Evolutionary conservation across 331 rosid species (phyloP).

Genomic region (Acacia pycnantha): DNA sequence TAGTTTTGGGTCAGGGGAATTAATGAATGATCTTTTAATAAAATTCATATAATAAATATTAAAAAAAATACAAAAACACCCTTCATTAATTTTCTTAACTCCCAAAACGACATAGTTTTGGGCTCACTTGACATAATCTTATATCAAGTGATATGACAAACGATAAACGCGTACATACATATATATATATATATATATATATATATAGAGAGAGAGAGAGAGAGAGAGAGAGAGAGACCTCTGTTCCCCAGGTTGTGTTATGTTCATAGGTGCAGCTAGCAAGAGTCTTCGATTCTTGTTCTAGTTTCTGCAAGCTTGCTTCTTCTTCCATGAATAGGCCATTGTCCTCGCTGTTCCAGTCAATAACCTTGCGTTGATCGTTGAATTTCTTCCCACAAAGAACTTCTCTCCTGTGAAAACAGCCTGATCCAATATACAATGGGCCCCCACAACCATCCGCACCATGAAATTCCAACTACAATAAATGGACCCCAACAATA

Average conservation of each 20-base stretch:
- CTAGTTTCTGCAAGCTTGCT: constrained; percentile 30
- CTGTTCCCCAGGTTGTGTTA: constrained; percentile 76
- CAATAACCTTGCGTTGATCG: constrained; percentile 22
- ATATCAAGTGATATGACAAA: too few species aligned
- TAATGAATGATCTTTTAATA: too few species aligned
- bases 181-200: too few species aligned
- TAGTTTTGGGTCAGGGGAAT: too few species aligned
- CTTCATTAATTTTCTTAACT: too few species aligned
- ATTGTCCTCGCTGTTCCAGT: constrained; percentile 27
- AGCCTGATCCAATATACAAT: constrained; percentile 60
- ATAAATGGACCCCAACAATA: too few species aligned
- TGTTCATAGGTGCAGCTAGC: constrained; percentile 67
- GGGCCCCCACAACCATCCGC: constrained; percentile 72
- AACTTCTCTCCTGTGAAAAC: constrained; percentile 72
- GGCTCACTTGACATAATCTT: too few species aligned
- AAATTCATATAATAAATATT: too few species aligned
- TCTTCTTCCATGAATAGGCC: not conserved
- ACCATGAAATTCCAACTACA: constrained; percentile 32
- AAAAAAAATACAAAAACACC: too few species aligned
- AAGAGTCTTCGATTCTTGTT: constrained; percentile 50
- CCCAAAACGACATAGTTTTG: too few species aligned
- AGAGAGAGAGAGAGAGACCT: constrained; percentile 36
- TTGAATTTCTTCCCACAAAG: constrained; percentile 58
- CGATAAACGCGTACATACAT: too few species aligned
- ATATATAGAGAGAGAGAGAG: too few species aligned